Conservation (phyloP, 495 filamentous ascomycete species). For the Hyaloscypha bicolor region DNA sequence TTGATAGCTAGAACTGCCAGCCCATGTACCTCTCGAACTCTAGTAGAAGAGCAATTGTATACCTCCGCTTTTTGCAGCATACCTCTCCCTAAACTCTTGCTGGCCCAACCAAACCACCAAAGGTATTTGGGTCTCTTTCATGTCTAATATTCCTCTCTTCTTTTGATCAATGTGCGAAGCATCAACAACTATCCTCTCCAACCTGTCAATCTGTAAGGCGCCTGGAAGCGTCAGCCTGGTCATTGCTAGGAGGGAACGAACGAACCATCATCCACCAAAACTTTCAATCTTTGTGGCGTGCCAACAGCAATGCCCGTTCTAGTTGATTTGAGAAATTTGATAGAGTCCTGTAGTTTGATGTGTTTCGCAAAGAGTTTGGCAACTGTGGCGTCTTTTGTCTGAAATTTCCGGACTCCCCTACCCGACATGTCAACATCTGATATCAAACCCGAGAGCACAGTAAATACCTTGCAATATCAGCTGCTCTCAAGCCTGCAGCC, state of each 20-base stretch:
- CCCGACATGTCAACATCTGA: conserved; percentile 1
- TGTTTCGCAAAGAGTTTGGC: conserved; percentile 98
- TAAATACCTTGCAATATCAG: conserved; percentile 69
- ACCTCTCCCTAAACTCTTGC: conserved; percentile 69
- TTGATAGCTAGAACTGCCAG: not conserved
- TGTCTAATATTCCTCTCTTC: conserved; percentile 88
- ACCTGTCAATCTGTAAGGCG: conserved; percentile 63
- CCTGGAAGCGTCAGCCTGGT: conserved; percentile 41
- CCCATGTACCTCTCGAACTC: not conserved
- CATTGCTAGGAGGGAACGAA: conserved; percentile 1
- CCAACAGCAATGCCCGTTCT: conserved; percentile 86
- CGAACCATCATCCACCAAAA: conserved; percentile 77
- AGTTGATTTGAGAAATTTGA: conserved; percentile 68
- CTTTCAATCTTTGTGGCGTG: conserved; percentile 79
- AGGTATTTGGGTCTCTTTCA: conserved; percentile 83
- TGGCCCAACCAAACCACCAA: conserved; percentile 69
- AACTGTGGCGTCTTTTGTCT: conserved; percentile 72
- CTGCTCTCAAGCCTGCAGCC: conserved; percentile 76
- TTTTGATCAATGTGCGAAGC: conserved; percentile 90
- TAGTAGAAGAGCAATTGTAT: conserved; percentile 61
- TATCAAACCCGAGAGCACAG: not conserved
- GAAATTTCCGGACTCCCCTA: conserved; percentile 75
- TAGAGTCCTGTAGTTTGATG: conserved; percentile 89
- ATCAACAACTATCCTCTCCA: conserved; percentile 84
- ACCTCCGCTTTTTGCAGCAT: conserved; percentile 50